These are phyloP conservation scores for Erucastrum elatum DNA, from an alignment of 345 rosid genomes.

Conservation along the genomic window DNA sequence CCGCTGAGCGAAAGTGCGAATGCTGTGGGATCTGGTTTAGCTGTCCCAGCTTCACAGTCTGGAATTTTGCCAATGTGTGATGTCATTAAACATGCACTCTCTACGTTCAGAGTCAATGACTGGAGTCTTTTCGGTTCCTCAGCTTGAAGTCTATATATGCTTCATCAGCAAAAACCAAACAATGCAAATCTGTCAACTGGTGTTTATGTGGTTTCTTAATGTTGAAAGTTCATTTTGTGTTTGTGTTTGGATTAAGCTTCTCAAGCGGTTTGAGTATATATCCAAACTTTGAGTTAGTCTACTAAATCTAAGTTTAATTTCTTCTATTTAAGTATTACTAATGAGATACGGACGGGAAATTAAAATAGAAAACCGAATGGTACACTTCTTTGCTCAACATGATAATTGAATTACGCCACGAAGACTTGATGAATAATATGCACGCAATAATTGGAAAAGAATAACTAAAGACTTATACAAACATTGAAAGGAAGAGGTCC, in stretches of 20 bases:
- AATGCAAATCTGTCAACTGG: not conserved
- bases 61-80: constrained; percentile 67
- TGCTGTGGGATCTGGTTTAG: constrained; percentile 66
- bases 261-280: not conserved
- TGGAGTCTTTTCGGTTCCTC: constrained; percentile 68
- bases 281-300: too few species aligned
- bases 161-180: too few species aligned
- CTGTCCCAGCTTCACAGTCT: constrained; percentile 58
- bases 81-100: constrained; percentile 62
- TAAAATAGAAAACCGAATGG: too few species aligned
- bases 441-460: too few species aligned
- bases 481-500: too few species aligned
- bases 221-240: not conserved
- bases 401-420: too few species aligned
- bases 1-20: constrained; percentile 75
- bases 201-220: not conserved
- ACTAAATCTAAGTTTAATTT: not conserved
- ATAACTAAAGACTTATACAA: too few species aligned
- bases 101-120: constrained; percentile 67
- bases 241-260: not conserved
- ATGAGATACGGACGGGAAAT: too few species aligned
- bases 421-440: too few species aligned
- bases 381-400: too few species aligned
- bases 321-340: not conserved
- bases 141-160: constrained; percentile 15